These are phyloP conservation scores for Pythium rhizo-oryzae DNA, from an alignment of 352 stramenopile species.

Conservation along the genomic window DNA sequence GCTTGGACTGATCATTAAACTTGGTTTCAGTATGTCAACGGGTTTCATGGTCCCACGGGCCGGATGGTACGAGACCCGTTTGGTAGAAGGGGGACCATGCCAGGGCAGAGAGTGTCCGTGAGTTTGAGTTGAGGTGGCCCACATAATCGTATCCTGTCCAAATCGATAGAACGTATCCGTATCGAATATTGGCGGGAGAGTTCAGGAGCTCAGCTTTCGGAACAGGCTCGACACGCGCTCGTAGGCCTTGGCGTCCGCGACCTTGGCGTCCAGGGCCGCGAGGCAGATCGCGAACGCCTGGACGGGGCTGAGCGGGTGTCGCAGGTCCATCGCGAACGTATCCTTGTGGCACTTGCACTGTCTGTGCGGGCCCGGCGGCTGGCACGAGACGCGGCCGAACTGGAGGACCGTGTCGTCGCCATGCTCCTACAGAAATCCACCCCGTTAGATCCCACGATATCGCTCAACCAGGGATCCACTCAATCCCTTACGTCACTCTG, in stretches of 20 bases:
- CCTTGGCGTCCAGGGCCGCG: constrained; percentile 83
- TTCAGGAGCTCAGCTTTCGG: constrained; percentile 16
- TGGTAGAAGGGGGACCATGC: not conserved
- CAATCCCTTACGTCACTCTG: constrained; percentile 45
- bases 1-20: too few relatives aligned
- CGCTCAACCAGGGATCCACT: too few relatives aligned
- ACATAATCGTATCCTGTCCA: constrained; percentile 2
- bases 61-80: not conserved
- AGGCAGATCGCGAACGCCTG: constrained; percentile 91
- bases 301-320: constrained; percentile 79
- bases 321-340: constrained; percentile 94
- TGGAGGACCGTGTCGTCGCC: constrained; percentile 51
- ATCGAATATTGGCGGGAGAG: not conserved
- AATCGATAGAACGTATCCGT: constrained; percentile 5
- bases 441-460: not conserved
- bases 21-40: not conserved
- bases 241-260: constrained; percentile 54
- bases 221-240: constrained; percentile 49
- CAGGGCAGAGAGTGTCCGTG: not conserved
- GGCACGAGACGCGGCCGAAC: constrained; percentile 68
- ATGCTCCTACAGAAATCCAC: constrained; percentile 26
- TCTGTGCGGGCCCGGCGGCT: constrained; percentile 41
- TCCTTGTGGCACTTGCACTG: constrained; percentile 83
- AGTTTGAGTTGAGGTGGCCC: constrained; percentile 7
- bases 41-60: not conserved